Evolutionary conservation across 2,329 filamentous ascomycete species (phyloP).

Genomic region (Trichoderma atrobrunneum): DNA sequence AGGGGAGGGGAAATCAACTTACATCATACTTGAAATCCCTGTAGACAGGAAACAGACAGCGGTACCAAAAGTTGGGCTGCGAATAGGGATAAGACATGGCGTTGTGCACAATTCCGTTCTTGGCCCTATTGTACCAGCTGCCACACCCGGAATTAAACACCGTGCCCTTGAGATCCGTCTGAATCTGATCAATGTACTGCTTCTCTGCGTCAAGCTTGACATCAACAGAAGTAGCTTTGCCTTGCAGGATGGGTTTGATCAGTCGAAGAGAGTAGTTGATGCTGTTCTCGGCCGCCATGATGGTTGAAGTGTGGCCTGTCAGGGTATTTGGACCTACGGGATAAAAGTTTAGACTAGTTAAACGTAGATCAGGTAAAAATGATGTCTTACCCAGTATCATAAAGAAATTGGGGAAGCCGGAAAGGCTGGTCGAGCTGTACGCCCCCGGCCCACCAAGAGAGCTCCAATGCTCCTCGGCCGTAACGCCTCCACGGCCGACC

Average conservation of each 20-base stretch:
- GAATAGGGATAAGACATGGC: conserved; percentile 36
- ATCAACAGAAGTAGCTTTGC: conserved; percentile 31
- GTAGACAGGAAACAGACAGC: conserved; percentile 36
- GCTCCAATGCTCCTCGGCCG: conserved; percentile 55
- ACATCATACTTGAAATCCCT: conserved; percentile 35
- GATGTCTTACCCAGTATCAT: conserved; percentile 48
- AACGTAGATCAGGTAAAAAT: background rate
- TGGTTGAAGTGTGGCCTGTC: conserved; percentile 60
- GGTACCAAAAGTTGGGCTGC: conserved; percentile 37
- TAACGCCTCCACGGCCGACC: conserved; percentile 47
- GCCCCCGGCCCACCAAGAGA: conserved; percentile 58
- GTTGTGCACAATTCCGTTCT: conserved; percentile 33
- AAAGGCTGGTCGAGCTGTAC: conserved; percentile 57
- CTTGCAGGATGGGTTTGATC: conserved; percentile 47
- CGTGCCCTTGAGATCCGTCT: conserved; percentile 32
- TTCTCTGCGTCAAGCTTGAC: conserved; percentile 37
- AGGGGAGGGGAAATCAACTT: conserved; percentile 19
- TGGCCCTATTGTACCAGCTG: conserved; percentile 37
- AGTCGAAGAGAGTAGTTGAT: conserved; percentile 59
- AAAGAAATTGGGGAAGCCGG: conserved; percentile 65
- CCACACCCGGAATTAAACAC: conserved; percentile 37
- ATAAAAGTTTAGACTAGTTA: background rate
- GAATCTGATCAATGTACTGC: conserved; percentile 32
- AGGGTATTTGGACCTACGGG: conserved; percentile 54
- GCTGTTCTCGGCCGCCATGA: conserved; percentile 60